These are phyloP conservation scores for Dactylellina haptotyla DNA, from an alignment of 2,329 filamentous ascomycete species.

Conservation along the genomic window DNA sequence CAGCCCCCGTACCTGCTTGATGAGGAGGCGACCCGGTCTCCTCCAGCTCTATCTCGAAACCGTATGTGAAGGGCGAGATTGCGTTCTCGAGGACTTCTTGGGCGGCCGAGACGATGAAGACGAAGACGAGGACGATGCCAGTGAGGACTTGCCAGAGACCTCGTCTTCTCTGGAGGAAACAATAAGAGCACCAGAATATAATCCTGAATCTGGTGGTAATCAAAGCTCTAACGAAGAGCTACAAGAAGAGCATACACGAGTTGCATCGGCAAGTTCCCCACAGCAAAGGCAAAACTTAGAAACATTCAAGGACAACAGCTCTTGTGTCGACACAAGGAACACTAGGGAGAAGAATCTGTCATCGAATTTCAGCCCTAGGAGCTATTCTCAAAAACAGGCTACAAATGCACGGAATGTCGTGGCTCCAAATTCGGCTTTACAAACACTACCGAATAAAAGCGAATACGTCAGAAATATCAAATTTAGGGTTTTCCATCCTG, in stretches of 20 bases:
- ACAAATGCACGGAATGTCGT: too few relatives aligned
- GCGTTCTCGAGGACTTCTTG: not conserved
- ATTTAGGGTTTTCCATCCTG: too few relatives aligned
- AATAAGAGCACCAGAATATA: too few relatives aligned
- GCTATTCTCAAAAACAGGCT: not conserved
- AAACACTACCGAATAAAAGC: too few relatives aligned
- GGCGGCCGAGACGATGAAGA: not conserved
- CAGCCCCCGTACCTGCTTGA: slow-evolving; percentile 6
- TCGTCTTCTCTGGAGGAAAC: not conserved
- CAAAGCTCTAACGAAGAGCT: too few relatives aligned
- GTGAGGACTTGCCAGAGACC: not conserved
- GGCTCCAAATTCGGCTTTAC: too few relatives aligned
- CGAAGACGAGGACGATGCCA: not conserved
- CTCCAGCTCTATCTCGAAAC: not conserved
- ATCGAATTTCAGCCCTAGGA: too few relatives aligned
- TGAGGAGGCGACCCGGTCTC: slow-evolving; percentile 8
- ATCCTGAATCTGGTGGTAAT: too few relatives aligned
- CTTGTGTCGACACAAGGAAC: not conserved
- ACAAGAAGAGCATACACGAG: too few relatives aligned
- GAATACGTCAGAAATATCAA: not conserved
- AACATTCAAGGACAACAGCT: not conserved
- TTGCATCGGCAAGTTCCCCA: too few relatives aligned
- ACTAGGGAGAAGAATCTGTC: too few relatives aligned
- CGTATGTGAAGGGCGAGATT: not conserved
- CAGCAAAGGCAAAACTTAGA: too few relatives aligned